Evolutionary conservation across 208 protist species (phyloP).

Genomic region (Wallacemonas sp.): DNA sequence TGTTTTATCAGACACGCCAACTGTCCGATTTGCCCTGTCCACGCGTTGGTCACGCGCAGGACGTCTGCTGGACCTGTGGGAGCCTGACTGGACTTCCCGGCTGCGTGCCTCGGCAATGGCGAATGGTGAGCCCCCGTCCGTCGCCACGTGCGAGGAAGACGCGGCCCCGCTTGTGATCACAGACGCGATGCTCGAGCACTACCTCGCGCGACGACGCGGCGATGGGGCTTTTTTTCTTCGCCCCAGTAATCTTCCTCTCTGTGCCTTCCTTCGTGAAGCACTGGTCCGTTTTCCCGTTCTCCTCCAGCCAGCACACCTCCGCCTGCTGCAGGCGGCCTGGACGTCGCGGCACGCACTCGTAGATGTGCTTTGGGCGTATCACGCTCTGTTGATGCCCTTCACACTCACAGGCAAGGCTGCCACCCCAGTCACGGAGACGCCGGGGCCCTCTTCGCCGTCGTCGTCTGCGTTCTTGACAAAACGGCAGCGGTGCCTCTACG

Average conservation of each 20-base stretch:
- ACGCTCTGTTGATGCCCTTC: constrained; percentile 58
- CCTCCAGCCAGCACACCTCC: constrained; percentile 33
- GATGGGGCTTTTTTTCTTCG: constrained; percentile 60
- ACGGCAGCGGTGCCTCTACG: neutral
- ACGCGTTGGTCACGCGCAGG: constrained; percentile 15
- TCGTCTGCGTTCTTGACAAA: too few species aligned
- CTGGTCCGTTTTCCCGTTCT: constrained; percentile 67
- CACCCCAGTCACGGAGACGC: neutral
- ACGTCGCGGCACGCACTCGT: constrained; percentile 50
- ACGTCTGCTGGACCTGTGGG: constrained; percentile 23
- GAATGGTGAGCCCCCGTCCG: too few species aligned
- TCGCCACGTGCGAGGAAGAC: too few species aligned
- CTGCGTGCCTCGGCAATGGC: too few species aligned
- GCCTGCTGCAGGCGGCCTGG: constrained; percentile 56
- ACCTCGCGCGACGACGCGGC: constrained; percentile 25
- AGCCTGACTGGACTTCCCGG: constrained; percentile 25
- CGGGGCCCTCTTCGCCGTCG: neutral
- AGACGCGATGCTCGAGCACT: constrained; percentile 18
- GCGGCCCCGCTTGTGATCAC: neutral
- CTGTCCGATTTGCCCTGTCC: too few species aligned
- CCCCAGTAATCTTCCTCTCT: constrained; percentile 56
- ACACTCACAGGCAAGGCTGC: too few species aligned
- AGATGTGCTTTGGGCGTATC: constrained; percentile 52
- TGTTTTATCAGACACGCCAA: too few species aligned
- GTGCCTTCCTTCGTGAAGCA: constrained; percentile 60